These are phyloP conservation scores for Lactifluus piperatus DNA, from an alignment of 768 basidiomycete genomes.

Conservation along the genomic window DNA sequence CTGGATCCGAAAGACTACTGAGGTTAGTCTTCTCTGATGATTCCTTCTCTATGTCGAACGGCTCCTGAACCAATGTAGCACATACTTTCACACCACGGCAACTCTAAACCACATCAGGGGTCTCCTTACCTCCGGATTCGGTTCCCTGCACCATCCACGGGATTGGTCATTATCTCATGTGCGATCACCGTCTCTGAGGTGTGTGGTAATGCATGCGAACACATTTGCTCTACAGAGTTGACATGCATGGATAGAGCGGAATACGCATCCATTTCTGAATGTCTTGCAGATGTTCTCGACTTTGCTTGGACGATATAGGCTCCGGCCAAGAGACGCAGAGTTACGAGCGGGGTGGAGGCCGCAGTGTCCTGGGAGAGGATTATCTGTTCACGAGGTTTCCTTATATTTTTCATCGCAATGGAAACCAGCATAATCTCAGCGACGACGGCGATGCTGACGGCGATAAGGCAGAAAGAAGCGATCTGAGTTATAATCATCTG, in stretches of 20 bases:
- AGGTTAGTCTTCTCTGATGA: slow-evolving; percentile 35
- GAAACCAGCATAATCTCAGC: too few species aligned
- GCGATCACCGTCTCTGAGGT: slow-evolving; percentile 70
- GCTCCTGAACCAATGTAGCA: slow-evolving; percentile 35
- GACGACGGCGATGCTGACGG: too few species aligned
- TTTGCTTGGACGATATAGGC: slow-evolving; percentile 80
- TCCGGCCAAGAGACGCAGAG: slow-evolving; percentile 34
- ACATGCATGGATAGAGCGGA: slow-evolving; percentile 41
- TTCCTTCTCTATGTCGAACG: neutral
- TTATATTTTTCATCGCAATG: neutral
- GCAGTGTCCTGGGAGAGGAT: slow-evolving; percentile 72
- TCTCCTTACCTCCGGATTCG: slow-evolving; percentile 87
- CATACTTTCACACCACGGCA: slow-evolving; percentile 92
- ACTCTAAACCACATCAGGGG: slow-evolving; percentile 90
- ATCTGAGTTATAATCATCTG: too few species aligned
- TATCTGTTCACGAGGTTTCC: slow-evolving; percentile 85
- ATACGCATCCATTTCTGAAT: slow-evolving; percentile 79
- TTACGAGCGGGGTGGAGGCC: slow-evolving; percentile 66
- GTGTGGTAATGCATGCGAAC: slow-evolving; percentile 18
- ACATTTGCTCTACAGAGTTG: neutral
- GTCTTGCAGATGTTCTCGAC: slow-evolving; percentile 85
- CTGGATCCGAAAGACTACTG: slow-evolving; percentile 89
- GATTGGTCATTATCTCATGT: slow-evolving; percentile 93
- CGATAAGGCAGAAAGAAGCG: too few species aligned
- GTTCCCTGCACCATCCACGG: slow-evolving; percentile 81